Percentiles rank a stretch among this genome's conserved stretches.
Conservation (phyloP, 192 early-diverging fungal species). For the Piromyces sp. region DNA sequence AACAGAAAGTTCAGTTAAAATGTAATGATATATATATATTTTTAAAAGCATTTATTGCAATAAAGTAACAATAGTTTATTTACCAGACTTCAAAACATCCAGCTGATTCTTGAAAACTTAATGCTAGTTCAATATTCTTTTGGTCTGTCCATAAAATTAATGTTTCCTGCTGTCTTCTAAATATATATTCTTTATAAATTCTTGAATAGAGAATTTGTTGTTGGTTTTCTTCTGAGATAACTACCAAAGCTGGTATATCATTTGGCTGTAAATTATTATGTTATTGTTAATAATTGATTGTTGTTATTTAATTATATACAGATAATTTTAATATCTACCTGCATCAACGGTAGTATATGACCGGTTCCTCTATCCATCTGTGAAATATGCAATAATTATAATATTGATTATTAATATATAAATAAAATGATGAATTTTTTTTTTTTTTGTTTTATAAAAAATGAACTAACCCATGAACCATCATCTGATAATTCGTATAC, state of each 20-base stretch:
- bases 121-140: conserved; percentile 60
- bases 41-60: no score
- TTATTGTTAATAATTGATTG: no score
- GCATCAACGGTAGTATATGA: background rate
- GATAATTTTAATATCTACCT: background rate
- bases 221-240: background rate
- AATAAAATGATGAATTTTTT: no score
- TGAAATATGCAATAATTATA: no score
- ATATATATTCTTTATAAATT: conserved; percentile 52
- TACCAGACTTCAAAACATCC: conserved; percentile 72
- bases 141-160: conserved; percentile 84
- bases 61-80: background rate
- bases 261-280: background rate
- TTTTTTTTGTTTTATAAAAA: no score
- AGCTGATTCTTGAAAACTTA: conserved; percentile 82
- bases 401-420: no score
- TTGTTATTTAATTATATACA: no score
- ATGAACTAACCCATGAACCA: background rate
- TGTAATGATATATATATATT: no score
- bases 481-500: background rate
- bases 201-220: conserved; percentile 46
- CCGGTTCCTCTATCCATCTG: background rate
- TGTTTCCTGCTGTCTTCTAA: conserved; percentile 79
- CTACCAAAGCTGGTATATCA: background rate
- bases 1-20: no score